These are phyloP conservation scores for Saccharomyces hybrid DNA, from an alignment of 1,139 yeast species.

Conservation along the genomic window DNA sequence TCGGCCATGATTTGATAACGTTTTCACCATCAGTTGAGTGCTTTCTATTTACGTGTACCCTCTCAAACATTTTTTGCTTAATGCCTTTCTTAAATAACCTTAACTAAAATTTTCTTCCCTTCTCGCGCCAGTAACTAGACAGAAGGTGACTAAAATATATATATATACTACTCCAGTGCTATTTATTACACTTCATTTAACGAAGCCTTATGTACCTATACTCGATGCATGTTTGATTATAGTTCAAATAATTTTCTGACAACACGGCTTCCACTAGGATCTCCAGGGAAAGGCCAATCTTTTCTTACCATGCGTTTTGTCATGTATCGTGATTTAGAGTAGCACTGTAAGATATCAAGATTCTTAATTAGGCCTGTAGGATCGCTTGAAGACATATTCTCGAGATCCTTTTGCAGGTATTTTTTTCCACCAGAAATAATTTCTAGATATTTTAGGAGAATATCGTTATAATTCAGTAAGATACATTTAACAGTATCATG, in stretches of 20 bases:
- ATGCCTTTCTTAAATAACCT: background rate
- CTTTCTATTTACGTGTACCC: background rate
- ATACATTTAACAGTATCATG: constrained; percentile 16
- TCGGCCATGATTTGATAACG: background rate
- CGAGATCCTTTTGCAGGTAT: constrained; percentile 21
- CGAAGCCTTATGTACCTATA: no score
- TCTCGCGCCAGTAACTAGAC: background rate
- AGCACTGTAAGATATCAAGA: constrained; percentile 33
- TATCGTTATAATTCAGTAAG: constrained; percentile 19
- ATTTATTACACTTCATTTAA: no score
- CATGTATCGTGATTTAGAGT: constrained; percentile 25
- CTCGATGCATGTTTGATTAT: constrained; percentile 6
- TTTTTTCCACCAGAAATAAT: constrained; percentile 26
- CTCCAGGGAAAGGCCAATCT: constrained; percentile 19
- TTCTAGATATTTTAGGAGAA: constrained; percentile 28
- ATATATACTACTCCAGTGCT: background rate
- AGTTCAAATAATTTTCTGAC: constrained; percentile 33
- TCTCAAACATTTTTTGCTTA: background rate
- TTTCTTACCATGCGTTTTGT: constrained; percentile 30
- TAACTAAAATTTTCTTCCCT: background rate
- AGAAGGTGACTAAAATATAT: background rate
- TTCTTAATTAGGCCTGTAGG: constrained; percentile 24
- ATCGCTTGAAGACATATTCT: constrained; percentile 9
- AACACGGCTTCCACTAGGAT: constrained; percentile 27
- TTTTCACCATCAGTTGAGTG: background rate